Evolutionary conservation across 176 grass and related monocot species (phyloP).

Genomic region (Oryza brachyantha): DNA sequence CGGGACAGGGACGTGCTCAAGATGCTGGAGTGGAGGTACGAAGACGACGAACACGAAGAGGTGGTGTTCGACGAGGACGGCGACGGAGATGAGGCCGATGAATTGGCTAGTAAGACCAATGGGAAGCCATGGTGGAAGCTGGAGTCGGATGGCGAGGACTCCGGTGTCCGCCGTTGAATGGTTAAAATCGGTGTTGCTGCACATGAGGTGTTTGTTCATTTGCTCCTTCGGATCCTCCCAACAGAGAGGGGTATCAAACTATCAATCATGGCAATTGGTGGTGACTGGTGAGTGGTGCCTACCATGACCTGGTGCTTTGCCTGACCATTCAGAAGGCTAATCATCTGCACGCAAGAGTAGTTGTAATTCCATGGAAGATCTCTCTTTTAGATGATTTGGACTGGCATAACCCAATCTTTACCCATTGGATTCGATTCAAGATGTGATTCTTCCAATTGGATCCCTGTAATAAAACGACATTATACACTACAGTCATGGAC

Average conservation of each 20-base stretch:
- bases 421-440: neutral
- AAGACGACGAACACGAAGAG: conserved; percentile 10
- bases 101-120: neutral
- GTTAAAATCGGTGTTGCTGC: neutral
- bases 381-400: neutral
- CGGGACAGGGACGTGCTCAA: conserved; percentile 45
- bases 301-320: too few species aligned
- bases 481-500: too few species aligned
- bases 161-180: neutral
- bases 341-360: neutral
- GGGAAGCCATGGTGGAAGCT: conserved; percentile 65
- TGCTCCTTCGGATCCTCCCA: neutral
- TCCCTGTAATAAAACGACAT: too few species aligned
- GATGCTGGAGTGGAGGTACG: conserved; percentile 58
- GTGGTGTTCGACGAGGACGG: conserved; percentile 39
- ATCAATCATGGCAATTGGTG: neutral
- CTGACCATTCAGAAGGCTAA: neutral
- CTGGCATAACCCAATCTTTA: neutral
- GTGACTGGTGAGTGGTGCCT: neutral
- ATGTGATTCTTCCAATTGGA: too few species aligned
- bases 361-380: neutral
- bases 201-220: neutral
- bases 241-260: neutral
- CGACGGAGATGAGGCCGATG: neutral
- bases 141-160: conserved; percentile 31